Conservation (phyloP, 2,329 filamentous ascomycete genomes). For the Zymoseptoria tritici region DNA sequence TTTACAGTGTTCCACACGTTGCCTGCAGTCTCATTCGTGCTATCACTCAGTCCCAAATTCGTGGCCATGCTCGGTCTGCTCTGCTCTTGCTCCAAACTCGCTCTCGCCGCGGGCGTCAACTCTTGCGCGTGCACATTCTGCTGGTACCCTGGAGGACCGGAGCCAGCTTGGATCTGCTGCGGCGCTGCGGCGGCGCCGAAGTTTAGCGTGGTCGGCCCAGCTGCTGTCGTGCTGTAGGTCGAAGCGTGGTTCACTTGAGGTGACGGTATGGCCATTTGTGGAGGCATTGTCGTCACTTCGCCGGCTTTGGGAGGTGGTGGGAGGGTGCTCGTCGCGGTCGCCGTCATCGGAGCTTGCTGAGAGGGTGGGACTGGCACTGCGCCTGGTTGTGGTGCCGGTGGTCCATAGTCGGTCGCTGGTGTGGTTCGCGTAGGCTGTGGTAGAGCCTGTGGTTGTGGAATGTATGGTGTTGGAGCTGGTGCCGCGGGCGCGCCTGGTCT, state of each 20-base stretch:
- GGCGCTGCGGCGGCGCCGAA: conserved; percentile 29
- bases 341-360: conserved; percentile 21
- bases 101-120: conserved; percentile 29
- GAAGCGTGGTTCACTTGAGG: conserved; percentile 32
- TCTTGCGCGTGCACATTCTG: conserved; percentile 41
- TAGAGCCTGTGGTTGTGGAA: conserved; percentile 19
- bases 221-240: conserved; percentile 31
- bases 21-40: conserved; percentile 15
- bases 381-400: conserved; percentile 37
- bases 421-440: conserved; percentile 21
- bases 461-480: conserved; percentile 27
- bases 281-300: conserved; percentile 30
- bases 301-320: conserved; percentile 38
- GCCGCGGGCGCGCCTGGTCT: conserved; percentile 23
- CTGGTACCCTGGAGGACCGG: conserved; percentile 42
- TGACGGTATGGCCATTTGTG: conserved; percentile 35
- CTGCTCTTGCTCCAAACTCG: conserved; percentile 26
- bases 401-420: conserved; percentile 24
- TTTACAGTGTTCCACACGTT: conserved; percentile 34
- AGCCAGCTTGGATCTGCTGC: conserved; percentile 20
- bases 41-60: conserved; percentile 15
- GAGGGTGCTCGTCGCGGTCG: conserved; percentile 19
- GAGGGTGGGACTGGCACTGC: conserved; percentile 30
- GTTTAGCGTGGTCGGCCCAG: conserved; percentile 33
- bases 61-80: conserved; percentile 15